phyloP scores from a whole-genome alignment of 805 yeast genomes.

The Candida insectorum region DNA sequence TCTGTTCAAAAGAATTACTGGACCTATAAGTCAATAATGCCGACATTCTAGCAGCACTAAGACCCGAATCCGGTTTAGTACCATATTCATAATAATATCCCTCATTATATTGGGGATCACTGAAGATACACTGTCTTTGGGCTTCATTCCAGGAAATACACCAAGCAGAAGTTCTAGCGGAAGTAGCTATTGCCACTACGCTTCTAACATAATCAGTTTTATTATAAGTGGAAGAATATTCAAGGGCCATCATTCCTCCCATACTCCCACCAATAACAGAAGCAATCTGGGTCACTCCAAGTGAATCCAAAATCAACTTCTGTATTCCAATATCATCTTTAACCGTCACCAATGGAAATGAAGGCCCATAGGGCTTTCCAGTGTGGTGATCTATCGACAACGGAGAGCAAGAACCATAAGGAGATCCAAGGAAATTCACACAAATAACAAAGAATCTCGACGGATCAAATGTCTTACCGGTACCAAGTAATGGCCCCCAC shows the following conservation, averaged over 20 bases:
- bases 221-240: slow-evolving; percentile 66
- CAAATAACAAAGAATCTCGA: slow-evolving; percentile 82
- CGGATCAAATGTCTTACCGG: slow-evolving; percentile 86
- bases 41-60: slow-evolving; percentile 97
- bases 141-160: slow-evolving; percentile 99
- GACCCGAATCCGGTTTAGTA: slow-evolving; percentile 73
- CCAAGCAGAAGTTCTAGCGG: slow-evolving; percentile 97
- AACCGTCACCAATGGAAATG: slow-evolving; percentile 90
- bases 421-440: slow-evolving; percentile 90
- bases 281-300: slow-evolving; percentile 79
- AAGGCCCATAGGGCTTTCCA: slow-evolving; percentile 82
- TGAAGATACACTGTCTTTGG: slow-evolving; percentile 91
- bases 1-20: slow-evolving; percentile 83
- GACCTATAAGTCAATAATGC: slow-evolving; percentile 92
- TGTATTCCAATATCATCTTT: slow-evolving; percentile 88
- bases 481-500: slow-evolving; percentile 97
- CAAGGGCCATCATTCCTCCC: slow-evolving; percentile 97
- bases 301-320: slow-evolving; percentile 66
- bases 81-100: slow-evolving; percentile 70
- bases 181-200: slow-evolving; percentile 84
- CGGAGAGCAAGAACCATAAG: slow-evolving; percentile 95
- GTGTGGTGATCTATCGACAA: slow-evolving; percentile 76
- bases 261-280: slow-evolving; percentile 94
- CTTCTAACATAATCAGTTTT: slow-evolving; percentile 64
- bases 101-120: slow-evolving; percentile 89